Evolutionary conservation across 306 rosid genomes (phyloP), one percentile per base, ranked within the genome.

Genomic region (Fragaria ananassa): DNA sequence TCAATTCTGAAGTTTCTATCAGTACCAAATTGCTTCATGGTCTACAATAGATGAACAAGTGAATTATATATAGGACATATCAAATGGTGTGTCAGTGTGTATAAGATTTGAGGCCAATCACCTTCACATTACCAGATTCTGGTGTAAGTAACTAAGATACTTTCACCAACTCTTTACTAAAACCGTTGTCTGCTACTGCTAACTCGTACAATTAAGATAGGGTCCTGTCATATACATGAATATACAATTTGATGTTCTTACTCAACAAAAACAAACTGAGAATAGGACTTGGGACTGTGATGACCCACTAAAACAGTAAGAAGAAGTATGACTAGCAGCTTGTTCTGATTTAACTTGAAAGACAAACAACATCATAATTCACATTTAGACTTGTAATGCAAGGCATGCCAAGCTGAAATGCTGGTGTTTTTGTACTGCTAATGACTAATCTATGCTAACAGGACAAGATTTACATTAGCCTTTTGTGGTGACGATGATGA

Each of bases 291-390:
- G n/a, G 41, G 31, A 6, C 41, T 17, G 58, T 19, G 21, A 4
- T 7, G 5, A 14, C 7, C 35, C 8, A 35, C 25, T 11, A 12
- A 35, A 12, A 57, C 46, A 72, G 15, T 57, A 23, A 39, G 46
- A 51, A 11, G 8, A 57, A 57, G 27, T 15, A 54, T 56, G 29
- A 74, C 45, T 42, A 10, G 0, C 9, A 50, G 29, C 29, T 56
- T 56, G 29, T 3, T 31, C 42, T 62, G 45, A 83, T 79, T 79
- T 77, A 85, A 83, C 66, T 31, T 58, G 68, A 58, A 74, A 10
- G 29, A 72, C 45, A 81, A 69, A 74, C 73, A 67, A 63, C 76
- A 69, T 19, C 71, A 88, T 80, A 83, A 83, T 83, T 88, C 81
- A 68, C 70, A 77, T 75, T 56, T 21, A 15, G 71, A 64, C 74